These are phyloP conservation scores for Candida michaelii DNA, from an alignment of 805 yeast species.

Conservation along the genomic window DNA sequence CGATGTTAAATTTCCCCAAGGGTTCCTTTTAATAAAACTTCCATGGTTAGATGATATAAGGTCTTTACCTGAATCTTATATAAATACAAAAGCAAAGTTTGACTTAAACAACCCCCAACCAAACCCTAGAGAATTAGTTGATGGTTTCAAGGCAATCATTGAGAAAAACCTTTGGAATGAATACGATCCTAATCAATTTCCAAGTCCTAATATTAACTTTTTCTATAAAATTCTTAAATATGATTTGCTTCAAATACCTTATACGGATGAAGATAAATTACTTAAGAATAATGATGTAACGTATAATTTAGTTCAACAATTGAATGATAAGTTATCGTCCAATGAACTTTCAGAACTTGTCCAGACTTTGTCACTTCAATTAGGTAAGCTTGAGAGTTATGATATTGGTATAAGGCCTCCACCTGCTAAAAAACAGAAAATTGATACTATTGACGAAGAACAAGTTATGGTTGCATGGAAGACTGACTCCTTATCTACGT, in stretches of 20 bases:
- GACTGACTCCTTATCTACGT: conserved; percentile 29
- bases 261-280: conserved; percentile 12
- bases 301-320: conserved; percentile 10
- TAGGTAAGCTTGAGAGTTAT: conserved; percentile 12
- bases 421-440: conserved; percentile 11
- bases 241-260: conserved; percentile 54
- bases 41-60: conserved; percentile 81
- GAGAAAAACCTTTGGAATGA: conserved; percentile 44
- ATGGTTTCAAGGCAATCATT: conserved; percentile 24
- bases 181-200: conserved; percentile 56
- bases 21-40: conserved; percentile 64
- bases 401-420: conserved; percentile 2
- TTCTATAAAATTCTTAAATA: conserved; percentile 66
- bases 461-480: conserved; percentile 46
- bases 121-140: conserved; percentile 15
- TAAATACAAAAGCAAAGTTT: conserved; percentile 22
- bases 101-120: conserved; percentile 13
- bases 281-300: conserved; percentile 21
- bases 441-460: conserved; percentile 29
- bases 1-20: conserved; percentile 51
- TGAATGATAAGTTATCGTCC: conserved; percentile 8
- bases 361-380: conserved; percentile 11
- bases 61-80: conserved; percentile 49
- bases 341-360: conserved; percentile 12
- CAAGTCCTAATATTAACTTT: conserved; percentile 68